Percentiles rank a stretch among this genome's conserved stretches.
phyloP scores from a whole-genome alignment of 106 monocot species.

The Vanilla planifolia region DNA sequence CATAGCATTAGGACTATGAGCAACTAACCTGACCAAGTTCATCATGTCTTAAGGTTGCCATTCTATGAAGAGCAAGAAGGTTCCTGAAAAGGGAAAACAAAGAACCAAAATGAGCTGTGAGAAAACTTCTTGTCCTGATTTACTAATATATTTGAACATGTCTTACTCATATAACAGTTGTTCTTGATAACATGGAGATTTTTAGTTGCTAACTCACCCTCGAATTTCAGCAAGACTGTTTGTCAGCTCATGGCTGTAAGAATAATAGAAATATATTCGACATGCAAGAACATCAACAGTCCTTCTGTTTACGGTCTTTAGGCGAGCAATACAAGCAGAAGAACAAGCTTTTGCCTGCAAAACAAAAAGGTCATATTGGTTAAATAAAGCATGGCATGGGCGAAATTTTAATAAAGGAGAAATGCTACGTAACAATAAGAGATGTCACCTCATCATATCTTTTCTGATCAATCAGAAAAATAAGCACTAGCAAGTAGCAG shows the following conservation, averaged over 20 bases:
- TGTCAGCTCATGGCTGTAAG: conserved; percentile 81
- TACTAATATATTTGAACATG: no score
- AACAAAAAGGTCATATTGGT: background rate
- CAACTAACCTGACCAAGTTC: conserved; percentile 93
- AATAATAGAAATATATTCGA: conserved; percentile 89
- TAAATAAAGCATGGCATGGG: no score
- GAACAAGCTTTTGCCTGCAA: conserved; percentile 93
- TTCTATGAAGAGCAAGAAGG: conserved; percentile 69
- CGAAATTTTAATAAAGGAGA: no score
- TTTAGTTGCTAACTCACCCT: conserved; percentile 51
- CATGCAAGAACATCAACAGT: conserved; percentile 93
- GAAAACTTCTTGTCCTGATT: no score
- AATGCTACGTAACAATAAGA: background rate
- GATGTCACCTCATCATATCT: conserved; percentile 68
- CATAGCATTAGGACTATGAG: background rate
- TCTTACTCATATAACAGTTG: no score
- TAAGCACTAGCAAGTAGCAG: conserved; percentile 89
- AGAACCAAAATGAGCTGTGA: no score
- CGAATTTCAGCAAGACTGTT: conserved; percentile 94
- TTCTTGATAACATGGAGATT: background rate
- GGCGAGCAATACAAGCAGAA: conserved; percentile 75
- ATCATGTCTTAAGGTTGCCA: conserved; percentile 87
- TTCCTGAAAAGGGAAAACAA: conserved; percentile 32
- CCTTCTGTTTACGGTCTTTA: conserved; percentile 86
- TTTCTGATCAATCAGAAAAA: conserved; percentile 93